Conservation (phyloP, 257 asterid species). For the Nemophila menziesii region DNA sequence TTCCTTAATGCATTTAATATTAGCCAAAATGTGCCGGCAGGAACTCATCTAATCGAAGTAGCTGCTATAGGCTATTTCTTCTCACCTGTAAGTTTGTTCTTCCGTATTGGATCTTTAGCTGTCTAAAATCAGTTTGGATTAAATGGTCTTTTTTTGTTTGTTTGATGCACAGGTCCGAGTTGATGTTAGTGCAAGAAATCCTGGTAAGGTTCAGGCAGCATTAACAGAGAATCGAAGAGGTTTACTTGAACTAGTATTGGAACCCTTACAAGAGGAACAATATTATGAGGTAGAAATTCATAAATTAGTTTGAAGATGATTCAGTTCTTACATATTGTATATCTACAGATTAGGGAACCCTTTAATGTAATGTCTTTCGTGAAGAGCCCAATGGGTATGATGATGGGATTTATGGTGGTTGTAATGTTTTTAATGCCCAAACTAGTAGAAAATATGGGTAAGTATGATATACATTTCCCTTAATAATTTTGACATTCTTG, state of each 20-base stretch:
- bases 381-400: conserved; percentile 98
- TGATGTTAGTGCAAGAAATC: conserved; percentile 94
- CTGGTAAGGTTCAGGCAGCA: conserved; percentile 97
- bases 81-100: conserved; percentile 66
- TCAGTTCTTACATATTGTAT: conserved; percentile 4
- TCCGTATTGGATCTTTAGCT: conserved; percentile 8
- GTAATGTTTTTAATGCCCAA: conserved; percentile 96
- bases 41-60: conserved; percentile 96
- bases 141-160: conserved; percentile 1
- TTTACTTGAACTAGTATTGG: conserved; percentile 75
- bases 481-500: neutral
- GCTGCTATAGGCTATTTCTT: conserved; percentile 77
- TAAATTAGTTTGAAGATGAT: neutral
- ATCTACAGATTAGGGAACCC: conserved; percentile 75
- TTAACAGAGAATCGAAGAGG: conserved; percentile 85
- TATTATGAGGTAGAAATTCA: conserved; percentile 62
- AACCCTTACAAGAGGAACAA: conserved; percentile 83
- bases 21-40: conserved; percentile 91
- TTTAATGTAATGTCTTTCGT: conserved; percentile 56
- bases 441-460: conserved; percentile 67
- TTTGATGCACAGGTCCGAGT: conserved; percentile 64
- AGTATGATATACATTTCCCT: conserved; percentile 14
- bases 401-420: conserved; percentile 90
- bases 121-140: conserved; percentile 8
- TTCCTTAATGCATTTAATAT: conserved; percentile 39